Evolutionary conservation across 345 rosid genomes (phyloP).

Genomic region (Angophora floribunda): DNA sequence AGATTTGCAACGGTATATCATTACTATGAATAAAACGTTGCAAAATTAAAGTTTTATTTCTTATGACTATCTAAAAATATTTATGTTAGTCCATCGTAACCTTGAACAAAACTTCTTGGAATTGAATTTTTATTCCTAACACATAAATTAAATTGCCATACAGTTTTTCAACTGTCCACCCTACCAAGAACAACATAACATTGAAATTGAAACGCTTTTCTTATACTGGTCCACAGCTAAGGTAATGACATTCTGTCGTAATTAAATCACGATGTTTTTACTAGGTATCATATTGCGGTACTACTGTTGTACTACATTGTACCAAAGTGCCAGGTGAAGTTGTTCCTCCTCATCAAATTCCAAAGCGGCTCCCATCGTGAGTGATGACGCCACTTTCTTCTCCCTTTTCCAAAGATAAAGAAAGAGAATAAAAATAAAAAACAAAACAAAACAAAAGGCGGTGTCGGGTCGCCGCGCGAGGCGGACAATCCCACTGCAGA

Average conservation of each 20-base stretch:
- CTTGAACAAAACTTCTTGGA: neutral
- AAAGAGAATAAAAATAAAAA: neutral
- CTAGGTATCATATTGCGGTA: neutral
- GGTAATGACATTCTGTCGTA: too few relatives aligned
- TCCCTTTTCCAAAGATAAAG: neutral
- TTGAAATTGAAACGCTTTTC: neutral
- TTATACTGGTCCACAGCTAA: neutral
- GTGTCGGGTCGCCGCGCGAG: neutral
- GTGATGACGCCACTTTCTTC: neutral
- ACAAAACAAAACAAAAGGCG: neutral
- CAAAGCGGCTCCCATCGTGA: neutral
- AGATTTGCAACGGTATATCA: rapidly evolving
- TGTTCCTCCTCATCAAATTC: neutral
- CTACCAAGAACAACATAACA: neutral
- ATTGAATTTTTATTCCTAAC: neutral
- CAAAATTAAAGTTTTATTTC: neutral
- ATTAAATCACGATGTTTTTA: neutral
- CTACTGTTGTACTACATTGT: neutral
- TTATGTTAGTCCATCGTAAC: neutral
- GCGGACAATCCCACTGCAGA: neutral
- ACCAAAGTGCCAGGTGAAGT: neutral
- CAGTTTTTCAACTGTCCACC: neutral
- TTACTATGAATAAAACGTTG: neutral
- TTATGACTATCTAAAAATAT: neutral
- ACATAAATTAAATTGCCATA: neutral